phyloP scores from a whole-genome alignment of 2,329 filamentous ascomycete species.

The Monilinia fructicola region DNA sequence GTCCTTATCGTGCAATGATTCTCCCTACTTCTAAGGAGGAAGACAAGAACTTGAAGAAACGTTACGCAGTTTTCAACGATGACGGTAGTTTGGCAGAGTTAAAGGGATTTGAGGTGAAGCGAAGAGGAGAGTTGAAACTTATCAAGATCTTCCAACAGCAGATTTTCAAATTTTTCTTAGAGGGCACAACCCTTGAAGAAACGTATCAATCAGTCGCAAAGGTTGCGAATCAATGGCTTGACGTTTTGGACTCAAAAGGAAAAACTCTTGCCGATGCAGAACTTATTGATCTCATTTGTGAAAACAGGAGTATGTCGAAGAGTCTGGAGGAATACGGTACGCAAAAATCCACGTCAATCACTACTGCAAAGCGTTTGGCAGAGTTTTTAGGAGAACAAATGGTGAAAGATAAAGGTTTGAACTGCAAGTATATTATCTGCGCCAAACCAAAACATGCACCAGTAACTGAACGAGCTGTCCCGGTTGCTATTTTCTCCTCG shows the following conservation, averaged over 20 bases:
- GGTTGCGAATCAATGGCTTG: constrained; percentile 94
- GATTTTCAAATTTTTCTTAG: constrained; percentile 98
- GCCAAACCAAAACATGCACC: constrained; percentile 81
- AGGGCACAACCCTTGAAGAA: constrained; percentile 81
- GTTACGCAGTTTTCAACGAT: constrained; percentile 98
- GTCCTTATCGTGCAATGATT: constrained; percentile 96
- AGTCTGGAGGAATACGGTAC: constrained; percentile 92
- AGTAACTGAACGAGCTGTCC: constrained; percentile 90
- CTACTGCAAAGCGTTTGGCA: constrained; percentile 88
- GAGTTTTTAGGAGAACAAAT: constrained; percentile 98
- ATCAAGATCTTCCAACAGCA: constrained; percentile 99
- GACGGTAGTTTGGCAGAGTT: constrained; percentile 92
- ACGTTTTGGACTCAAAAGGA: constrained; percentile 87
- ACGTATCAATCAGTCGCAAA: constrained; percentile 91
- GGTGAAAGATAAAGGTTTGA: constrained; percentile 98
- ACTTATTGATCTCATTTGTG: constrained; percentile 98
- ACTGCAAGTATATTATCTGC: constrained; percentile 99
- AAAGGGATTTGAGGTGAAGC: constrained; percentile 97
- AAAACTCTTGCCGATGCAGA: constrained; percentile 92
- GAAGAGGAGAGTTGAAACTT: constrained; percentile 94
- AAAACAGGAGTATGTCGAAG: constrained; percentile 98
- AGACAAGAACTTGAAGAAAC: constrained; percentile 99
- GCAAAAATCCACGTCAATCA: constrained; percentile 99
- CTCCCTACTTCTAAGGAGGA: constrained; percentile 97
- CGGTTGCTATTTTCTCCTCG: constrained; percentile 95